phyloP scores from a whole-genome alignment of 2,329 filamentous ascomycete species.

The Alternaria longipes region DNA sequence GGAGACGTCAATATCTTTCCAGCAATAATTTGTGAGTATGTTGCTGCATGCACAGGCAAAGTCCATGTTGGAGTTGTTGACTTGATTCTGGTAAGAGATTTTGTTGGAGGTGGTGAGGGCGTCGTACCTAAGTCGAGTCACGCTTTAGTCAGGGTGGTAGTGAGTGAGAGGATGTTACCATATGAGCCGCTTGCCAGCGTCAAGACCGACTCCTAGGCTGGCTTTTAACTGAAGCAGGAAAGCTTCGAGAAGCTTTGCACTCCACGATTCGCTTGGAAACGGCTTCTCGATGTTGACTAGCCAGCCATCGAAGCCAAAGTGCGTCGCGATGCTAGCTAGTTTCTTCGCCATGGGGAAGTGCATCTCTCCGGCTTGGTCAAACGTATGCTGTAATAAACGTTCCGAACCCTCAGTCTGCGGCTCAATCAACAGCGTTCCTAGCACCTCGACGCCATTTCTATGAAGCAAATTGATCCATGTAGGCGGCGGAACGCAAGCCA shows the following conservation, averaged over 20 bases:
- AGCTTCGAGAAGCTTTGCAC: conserved; percentile 37
- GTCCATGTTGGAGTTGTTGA: conserved; percentile 51
- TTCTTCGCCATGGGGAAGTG: conserved; percentile 50
- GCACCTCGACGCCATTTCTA: conserved; percentile 55
- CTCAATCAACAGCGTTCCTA: conserved; percentile 58
- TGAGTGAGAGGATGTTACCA: conserved; percentile 41
- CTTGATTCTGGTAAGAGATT: conserved; percentile 56
- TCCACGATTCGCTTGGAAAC: conserved; percentile 49
- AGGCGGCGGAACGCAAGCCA: conserved; percentile 56
- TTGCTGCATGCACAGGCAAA: conserved; percentile 52
- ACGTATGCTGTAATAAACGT: conserved; percentile 34
- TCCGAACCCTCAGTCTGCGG: conserved; percentile 49
- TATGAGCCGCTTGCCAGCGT: conserved; percentile 42
- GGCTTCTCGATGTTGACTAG: conserved; percentile 58
- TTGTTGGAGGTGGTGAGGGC: conserved; percentile 55
- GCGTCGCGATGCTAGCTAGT: conserved; percentile 51
- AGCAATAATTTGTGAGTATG: conserved; percentile 58
- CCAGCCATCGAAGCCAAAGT: conserved; percentile 60
- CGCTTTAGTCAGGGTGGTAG: background rate
- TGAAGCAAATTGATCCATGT: conserved; percentile 59
- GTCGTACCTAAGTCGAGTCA: conserved; percentile 54
- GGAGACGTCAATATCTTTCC: conserved; percentile 45
- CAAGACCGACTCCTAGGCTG: conserved; percentile 32
- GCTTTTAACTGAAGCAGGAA: conserved; percentile 53
- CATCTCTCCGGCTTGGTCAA: conserved; percentile 14